Evolutionary conservation across 2,329 filamentous ascomycete genomes (phyloP).

Genomic region (Botryotinia narcissicola): DNA sequence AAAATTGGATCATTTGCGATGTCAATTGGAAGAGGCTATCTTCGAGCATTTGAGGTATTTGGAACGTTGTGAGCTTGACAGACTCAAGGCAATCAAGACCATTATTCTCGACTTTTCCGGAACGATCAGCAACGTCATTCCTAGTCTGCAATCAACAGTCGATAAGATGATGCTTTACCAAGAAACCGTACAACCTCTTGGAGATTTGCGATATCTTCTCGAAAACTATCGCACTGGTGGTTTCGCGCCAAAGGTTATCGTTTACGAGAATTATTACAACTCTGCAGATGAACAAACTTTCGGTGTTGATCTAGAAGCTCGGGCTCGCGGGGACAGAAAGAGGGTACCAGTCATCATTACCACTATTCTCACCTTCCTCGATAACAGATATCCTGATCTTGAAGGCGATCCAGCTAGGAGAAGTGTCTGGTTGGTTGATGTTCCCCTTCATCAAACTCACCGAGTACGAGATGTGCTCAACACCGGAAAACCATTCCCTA

Average conservation of each 20-base stretch:
- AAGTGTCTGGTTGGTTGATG: slow-evolving; percentile 91
- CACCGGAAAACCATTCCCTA: slow-evolving; percentile 75
- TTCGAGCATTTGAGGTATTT: slow-evolving; percentile 91
- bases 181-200: slow-evolving; percentile 91
- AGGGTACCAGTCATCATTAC: slow-evolving; percentile 91
- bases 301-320: slow-evolving; percentile 93
- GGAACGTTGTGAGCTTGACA: slow-evolving; percentile 93
- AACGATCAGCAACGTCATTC: slow-evolving; percentile 96
- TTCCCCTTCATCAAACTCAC: slow-evolving; percentile 81
- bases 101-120: slow-evolving; percentile 97
- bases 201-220: slow-evolving; percentile 87
- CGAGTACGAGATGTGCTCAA: slow-evolving; percentile 81
- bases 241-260: slow-evolving; percentile 84
- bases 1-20: slow-evolving; percentile 85
- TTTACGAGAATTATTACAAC: slow-evolving; percentile 99
- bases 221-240: slow-evolving; percentile 96
- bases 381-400: slow-evolving; percentile 94
- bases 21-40: slow-evolving; percentile 93
- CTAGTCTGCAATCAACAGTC: slow-evolving; percentile 89
- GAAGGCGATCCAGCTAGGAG: slow-evolving; percentile 93
- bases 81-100: slow-evolving; percentile 96
- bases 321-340: slow-evolving; percentile 90
- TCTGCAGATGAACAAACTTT: slow-evolving; percentile 97
- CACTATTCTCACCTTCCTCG: slow-evolving; percentile 88
- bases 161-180: slow-evolving; percentile 99